phyloP scores from a whole-genome alignment of 495 filamentous ascomycete genomes.

The Aspergillus indologenus region DNA sequence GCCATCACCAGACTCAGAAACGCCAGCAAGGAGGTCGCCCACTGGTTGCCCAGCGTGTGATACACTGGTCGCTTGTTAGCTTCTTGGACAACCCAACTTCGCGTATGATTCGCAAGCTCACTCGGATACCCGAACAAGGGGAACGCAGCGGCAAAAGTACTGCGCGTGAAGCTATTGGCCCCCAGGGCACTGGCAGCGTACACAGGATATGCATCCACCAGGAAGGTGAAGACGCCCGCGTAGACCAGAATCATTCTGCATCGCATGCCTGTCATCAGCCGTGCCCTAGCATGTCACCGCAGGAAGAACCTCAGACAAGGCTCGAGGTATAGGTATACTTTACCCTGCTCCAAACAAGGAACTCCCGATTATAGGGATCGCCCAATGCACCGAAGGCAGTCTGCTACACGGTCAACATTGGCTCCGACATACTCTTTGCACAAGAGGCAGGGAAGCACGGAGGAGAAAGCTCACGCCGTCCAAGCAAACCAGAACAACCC shows the following conservation, averaged over 20 bases:
- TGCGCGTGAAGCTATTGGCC: constrained; percentile 78
- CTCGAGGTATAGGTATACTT: too few relatives aligned
- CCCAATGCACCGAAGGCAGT: constrained; percentile 52
- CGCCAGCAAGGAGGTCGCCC: constrained; percentile 61
- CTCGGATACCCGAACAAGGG: constrained; percentile 63
- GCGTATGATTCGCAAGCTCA: constrained; percentile 37
- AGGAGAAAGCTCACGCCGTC: constrained; percentile 49
- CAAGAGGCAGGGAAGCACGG: background rate
- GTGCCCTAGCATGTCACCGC: too few relatives aligned
- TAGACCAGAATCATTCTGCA: constrained; percentile 57
- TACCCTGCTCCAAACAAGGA: constrained; percentile 65
- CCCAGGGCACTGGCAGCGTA: constrained; percentile 85
- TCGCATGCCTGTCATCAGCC: background rate
- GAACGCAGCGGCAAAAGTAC: constrained; percentile 75
- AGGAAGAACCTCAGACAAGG: too few relatives aligned
- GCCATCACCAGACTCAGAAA: constrained; percentile 62
- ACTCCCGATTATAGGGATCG: constrained; percentile 75
- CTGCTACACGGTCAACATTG: background rate
- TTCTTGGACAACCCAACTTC: background rate
- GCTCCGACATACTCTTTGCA: too few relatives aligned
- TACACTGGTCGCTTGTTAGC: constrained; percentile 45
- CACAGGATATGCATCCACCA: constrained; percentile 82
- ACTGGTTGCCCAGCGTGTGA: constrained; percentile 61
- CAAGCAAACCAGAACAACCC: constrained; percentile 78
- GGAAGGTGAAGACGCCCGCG: constrained; percentile 83